Conservation (phyloP, 148 eudicot species). For the Cornus florida region DNA sequence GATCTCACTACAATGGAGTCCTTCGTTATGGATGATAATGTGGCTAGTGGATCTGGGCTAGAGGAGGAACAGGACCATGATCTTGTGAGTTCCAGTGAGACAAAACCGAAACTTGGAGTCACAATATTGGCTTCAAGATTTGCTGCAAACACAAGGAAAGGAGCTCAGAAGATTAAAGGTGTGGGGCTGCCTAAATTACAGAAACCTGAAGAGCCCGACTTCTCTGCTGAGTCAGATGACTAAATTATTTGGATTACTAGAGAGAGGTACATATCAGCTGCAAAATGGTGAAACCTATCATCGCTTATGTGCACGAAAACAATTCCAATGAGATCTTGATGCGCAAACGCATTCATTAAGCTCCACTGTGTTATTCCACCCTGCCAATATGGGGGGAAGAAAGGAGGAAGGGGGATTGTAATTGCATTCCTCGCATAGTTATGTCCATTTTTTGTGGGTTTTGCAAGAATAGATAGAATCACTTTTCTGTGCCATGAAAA, state of each 20-base stretch:
- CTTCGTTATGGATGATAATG: constrained; percentile 39
- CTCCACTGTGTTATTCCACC: neutral
- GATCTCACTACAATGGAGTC: constrained; percentile 54
- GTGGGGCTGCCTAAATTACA: constrained; percentile 44
- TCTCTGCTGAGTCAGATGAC: constrained; percentile 62
- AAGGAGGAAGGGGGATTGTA: too few species aligned
- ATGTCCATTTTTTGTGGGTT: too few species aligned
- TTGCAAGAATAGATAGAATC: too few species aligned
- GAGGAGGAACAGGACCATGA: constrained; percentile 30
- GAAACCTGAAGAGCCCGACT: constrained; percentile 90
- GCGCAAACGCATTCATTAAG: neutral
- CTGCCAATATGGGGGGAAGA: neutral
- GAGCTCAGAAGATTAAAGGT: constrained; percentile 60
- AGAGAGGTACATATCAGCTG: neutral
- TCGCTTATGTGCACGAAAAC: neutral
- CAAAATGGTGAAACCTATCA: neutral
- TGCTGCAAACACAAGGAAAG: constrained; percentile 77
- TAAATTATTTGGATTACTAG: constrained; percentile 1
- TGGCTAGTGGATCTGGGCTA: constrained; percentile 29
- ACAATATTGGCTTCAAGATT: constrained; percentile 72
- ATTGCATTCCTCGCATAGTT: too few species aligned
- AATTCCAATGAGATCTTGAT: neutral
- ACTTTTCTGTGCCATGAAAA: too few species aligned
- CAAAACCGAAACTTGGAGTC: constrained; percentile 46
- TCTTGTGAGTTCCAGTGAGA: constrained; percentile 15